phyloP scores from a whole-genome alignment of 345 rosid species.

The Murraya koenigii region DNA sequence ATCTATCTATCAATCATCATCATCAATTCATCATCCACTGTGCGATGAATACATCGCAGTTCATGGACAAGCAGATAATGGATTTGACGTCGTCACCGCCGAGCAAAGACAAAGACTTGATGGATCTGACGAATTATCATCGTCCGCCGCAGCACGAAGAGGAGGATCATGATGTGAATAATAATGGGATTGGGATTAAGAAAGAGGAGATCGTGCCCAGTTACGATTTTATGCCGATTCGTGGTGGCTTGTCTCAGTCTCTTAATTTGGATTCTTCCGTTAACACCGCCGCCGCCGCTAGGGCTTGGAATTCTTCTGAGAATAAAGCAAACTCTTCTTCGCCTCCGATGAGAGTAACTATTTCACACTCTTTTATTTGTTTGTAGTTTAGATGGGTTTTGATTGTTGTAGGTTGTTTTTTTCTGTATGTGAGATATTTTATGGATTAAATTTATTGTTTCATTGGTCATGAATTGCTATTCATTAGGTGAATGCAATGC shows the following conservation, averaged over 20 bases:
- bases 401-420: background rate
- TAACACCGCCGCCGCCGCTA: slow-evolving; percentile 28
- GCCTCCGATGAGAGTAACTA: slow-evolving; percentile 44
- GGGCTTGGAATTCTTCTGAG: slow-evolving; percentile 56
- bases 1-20: background rate
- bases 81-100: slow-evolving; percentile 52
- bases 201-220: slow-evolving; percentile 79
- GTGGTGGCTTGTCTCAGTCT: slow-evolving; percentile 45
- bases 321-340: slow-evolving; percentile 27
- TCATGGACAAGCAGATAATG: slow-evolving; percentile 83
- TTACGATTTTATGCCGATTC: slow-evolving; percentile 88
- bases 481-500: background rate
- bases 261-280: slow-evolving; percentile 17
- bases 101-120: slow-evolving; percentile 21
- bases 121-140: slow-evolving; percentile 58
- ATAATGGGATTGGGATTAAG: slow-evolving; percentile 28
- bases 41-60: slow-evolving; percentile 62
- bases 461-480: background rate
- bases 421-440: background rate
- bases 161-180: slow-evolving; percentile 20
- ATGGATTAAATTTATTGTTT: slow-evolving; percentile 1
- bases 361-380: background rate
- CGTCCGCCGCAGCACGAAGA: slow-evolving; percentile 37
- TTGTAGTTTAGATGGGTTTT: background rate
- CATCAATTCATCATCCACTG: background rate